Percentiles rank a stretch among this genome's conserved stretches.
phyloP scores from a whole-genome alignment of 2,329 filamentous ascomycete genomes.

The Fusarium albosuccineum region DNA sequence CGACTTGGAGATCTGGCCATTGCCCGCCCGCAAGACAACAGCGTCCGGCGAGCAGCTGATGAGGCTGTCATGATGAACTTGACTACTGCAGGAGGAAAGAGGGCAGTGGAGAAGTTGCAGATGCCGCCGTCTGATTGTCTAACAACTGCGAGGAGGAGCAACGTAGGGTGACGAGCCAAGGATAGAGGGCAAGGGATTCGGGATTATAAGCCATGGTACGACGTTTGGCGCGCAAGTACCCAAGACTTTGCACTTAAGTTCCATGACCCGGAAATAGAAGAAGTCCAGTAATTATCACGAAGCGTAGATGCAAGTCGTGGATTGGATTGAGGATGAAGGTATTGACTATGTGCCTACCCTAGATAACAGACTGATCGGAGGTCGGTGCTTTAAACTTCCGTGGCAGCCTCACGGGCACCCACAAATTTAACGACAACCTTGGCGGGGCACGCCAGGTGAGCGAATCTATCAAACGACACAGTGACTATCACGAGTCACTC shows the following conservation, averaged over 20 bases:
- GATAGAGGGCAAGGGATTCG: conserved; percentile 9
- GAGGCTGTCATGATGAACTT: conserved; percentile 31
- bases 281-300: not conserved
- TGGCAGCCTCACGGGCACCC: conserved; percentile 32
- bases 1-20: conserved; percentile 27
- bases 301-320: not conserved
- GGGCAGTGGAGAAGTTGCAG: conserved; percentile 26
- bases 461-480: conserved; percentile 33
- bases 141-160: conserved; percentile 3
- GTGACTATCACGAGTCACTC: not conserved
- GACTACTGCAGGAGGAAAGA: conserved; percentile 44
- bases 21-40: conserved; percentile 20
- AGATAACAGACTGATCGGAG: conserved; percentile 18
- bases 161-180: conserved; percentile 13
- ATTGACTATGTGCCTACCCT: conserved; percentile 20
- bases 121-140: conserved; percentile 10
- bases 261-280: conserved; percentile 2
- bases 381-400: conserved; percentile 35
- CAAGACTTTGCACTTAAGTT: conserved; percentile 10
- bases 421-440: conserved; percentile 46
- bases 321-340: no score
- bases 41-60: conserved; percentile 26
- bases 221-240: conserved; percentile 13
- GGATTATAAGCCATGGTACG: conserved; percentile 3
- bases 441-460: conserved; percentile 40